A percentile compares a stretch with the other conserved stretches of the same genome.
Conservation (phyloP, 176 grass and related monocot species). For the Phoenix roebelenii region DNA sequence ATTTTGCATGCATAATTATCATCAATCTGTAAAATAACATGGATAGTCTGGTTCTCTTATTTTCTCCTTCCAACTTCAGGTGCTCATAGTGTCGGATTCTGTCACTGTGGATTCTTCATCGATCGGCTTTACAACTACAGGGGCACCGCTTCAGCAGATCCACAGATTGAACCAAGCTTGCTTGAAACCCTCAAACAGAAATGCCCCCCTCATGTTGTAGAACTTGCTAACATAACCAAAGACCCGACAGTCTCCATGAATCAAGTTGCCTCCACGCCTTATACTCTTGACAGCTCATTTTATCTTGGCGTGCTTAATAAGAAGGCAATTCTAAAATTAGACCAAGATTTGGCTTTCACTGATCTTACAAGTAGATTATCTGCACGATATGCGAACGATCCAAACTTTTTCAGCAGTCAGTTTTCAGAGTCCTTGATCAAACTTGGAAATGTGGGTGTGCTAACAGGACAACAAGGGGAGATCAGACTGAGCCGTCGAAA, state of each 20-base stretch:
- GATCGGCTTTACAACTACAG: conserved; percentile 29
- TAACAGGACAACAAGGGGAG: conserved; percentile 24
- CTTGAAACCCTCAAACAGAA: conserved; percentile 9
- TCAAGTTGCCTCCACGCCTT: conserved; percentile 10
- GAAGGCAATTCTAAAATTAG: conserved; percentile 22
- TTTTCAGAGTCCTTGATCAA: conserved; percentile 39
- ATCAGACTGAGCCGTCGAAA: conserved; percentile 34
- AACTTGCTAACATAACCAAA: conserved; percentile 15
- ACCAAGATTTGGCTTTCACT: conserved; percentile 28
- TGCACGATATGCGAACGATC: conserved; percentile 1
- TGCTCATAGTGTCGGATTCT: conserved; percentile 43
- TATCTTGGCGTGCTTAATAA: conserved; percentile 23
- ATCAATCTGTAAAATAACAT: background rate
- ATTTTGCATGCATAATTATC: too few species aligned
- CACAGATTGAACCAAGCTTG: conserved; percentile 10
- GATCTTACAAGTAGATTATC: conserved; percentile 1
- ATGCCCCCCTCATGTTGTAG: conserved; percentile 21
- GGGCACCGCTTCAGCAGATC: conserved; percentile 6
- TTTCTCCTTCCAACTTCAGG: conserved; percentile 1
- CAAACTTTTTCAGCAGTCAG: conserved; percentile 13
- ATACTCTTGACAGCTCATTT: conserved; percentile 23
- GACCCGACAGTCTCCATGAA: conserved; percentile 31
- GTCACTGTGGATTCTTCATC: conserved; percentile 31
- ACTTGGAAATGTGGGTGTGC: conserved; percentile 23
- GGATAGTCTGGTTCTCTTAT: too few species aligned